A percentile compares a stretch with the other conserved stretches of the same genome.
Evolutionary conservation across 192 early-diverging fungal genomes (phyloP).

Genomic region (Coemansia sp.): DNA sequence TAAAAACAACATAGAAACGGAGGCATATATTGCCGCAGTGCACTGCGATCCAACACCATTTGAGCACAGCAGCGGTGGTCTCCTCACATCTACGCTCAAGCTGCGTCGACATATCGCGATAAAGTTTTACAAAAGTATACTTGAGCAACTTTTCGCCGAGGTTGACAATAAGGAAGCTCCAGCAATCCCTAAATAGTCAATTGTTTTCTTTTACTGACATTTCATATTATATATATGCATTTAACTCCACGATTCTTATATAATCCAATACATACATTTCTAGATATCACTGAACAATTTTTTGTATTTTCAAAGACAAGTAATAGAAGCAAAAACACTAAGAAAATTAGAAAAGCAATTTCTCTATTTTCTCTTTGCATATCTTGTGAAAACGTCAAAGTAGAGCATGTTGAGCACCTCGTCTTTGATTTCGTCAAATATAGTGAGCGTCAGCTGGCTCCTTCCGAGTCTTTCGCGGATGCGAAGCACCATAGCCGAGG

Average conservation of each 20-base stretch:
- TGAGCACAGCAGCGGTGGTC: conserved; percentile 60
- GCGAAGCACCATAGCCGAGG: conserved; percentile 36
- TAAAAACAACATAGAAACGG: conserved; percentile 64
- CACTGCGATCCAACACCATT: conserved; percentile 69
- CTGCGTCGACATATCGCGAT: conserved; percentile 58
- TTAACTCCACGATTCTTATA: no score
- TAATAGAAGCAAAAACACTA: no score
- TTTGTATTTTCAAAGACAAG: conserved; percentile 35
- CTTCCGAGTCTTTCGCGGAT: conserved; percentile 36
- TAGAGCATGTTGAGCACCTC: conserved; percentile 54
- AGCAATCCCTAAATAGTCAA: conserved; percentile 19
- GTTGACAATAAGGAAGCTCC: conserved; percentile 57
- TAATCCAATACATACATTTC: no score
- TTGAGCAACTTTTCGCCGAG: conserved; percentile 57
- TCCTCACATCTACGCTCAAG: conserved; percentile 88
- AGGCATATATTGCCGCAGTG: conserved; percentile 74
- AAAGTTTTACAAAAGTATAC: conserved; percentile 45
- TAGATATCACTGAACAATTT: no score
- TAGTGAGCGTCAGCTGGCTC: conserved; percentile 36
- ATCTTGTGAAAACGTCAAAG: conserved; percentile 49
- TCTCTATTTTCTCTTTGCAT: neutral
- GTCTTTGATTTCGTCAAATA: conserved; percentile 53
- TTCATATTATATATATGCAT: no score
- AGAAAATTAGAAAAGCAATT: no score
- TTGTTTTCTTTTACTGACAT: neutral